Conservation (phyloP, 2,329 filamentous ascomycete species). For the Endocalyx cinctus region DNA sequence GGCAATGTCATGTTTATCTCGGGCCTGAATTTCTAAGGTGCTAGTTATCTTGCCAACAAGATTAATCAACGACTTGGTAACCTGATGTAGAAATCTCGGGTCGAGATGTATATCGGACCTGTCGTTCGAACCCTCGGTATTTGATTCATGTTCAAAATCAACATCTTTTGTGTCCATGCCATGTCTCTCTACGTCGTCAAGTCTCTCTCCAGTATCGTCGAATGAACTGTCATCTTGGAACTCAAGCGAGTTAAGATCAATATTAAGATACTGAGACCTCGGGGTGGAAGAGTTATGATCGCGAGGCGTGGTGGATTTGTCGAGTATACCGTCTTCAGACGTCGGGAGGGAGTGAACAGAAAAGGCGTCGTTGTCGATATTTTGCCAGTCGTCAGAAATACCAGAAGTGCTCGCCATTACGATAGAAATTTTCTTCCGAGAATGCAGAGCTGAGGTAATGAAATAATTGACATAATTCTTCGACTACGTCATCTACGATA, state of each 20-base stretch:
- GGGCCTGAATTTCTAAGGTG: not conserved
- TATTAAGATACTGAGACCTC: not conserved
- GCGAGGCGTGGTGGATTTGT: slow-evolving; percentile 1
- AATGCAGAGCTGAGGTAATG: not conserved
- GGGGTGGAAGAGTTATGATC: slow-evolving; percentile 1
- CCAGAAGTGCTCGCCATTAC: slow-evolving; percentile 5
- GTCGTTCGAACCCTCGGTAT: not conserved
- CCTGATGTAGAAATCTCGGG: slow-evolving; percentile 5
- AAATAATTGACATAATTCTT: too few species aligned
- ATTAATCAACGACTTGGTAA: slow-evolving; percentile 5
- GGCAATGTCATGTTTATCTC: not conserved
- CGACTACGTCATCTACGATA: too few species aligned
- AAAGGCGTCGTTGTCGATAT: slow-evolving; percentile 18
- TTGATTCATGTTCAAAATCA: slow-evolving; percentile 1
- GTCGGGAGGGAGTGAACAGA: slow-evolving; percentile 21
- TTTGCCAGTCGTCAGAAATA: slow-evolving; percentile 24
- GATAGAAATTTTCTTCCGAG: not conserved
- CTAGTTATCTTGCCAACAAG: slow-evolving; percentile 9
- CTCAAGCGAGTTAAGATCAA: too few species aligned
- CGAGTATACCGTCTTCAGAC: slow-evolving; percentile 13
- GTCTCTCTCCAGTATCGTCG: not conserved
- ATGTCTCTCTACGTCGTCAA: slow-evolving; percentile 1
- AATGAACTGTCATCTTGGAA: too few species aligned
- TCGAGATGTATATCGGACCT: slow-evolving; percentile 5
- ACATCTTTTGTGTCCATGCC: slow-evolving; percentile 6